phyloP scores from a whole-genome alignment of 352 stramenopile species.

The Globisporangium solare region DNA sequence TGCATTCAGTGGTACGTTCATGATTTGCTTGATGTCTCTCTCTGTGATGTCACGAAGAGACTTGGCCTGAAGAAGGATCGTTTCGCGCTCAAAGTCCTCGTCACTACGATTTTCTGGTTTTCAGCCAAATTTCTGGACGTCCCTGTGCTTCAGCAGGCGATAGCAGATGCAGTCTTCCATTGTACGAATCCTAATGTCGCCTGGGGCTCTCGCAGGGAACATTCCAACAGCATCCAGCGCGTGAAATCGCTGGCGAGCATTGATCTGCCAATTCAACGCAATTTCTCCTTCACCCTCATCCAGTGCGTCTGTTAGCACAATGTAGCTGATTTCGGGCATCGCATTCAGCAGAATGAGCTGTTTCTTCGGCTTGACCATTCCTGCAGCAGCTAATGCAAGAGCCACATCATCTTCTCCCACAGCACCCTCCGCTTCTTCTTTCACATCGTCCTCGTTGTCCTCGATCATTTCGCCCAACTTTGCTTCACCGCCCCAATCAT shows the following conservation, averaged over 20 bases:
- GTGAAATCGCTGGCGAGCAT: slow-evolving; percentile 47
- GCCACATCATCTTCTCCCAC: slow-evolving; percentile 11
- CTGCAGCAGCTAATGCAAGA: slow-evolving; percentile 19
- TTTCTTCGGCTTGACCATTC: slow-evolving; percentile 27
- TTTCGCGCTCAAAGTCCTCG: slow-evolving; percentile 31
- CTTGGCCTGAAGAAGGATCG: slow-evolving; percentile 35
- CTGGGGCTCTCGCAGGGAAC: slow-evolving; percentile 34
- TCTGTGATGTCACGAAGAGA: slow-evolving; percentile 26
- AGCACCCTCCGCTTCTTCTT: slow-evolving; percentile 8
- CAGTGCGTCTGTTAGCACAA: slow-evolving; percentile 42
- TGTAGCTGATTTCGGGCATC: slow-evolving; percentile 42
- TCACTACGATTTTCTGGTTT: slow-evolving; percentile 22
- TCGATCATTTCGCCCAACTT: slow-evolving; percentile 7
- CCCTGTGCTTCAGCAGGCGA: slow-evolving; percentile 35
- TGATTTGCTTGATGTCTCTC: slow-evolving; percentile 20
- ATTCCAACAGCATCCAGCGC: slow-evolving; percentile 54
- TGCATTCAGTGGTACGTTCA: neutral
- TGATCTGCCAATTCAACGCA: slow-evolving; percentile 53
- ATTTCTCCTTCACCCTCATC: slow-evolving; percentile 49
- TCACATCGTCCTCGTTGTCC: slow-evolving; percentile 14
- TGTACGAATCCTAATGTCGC: slow-evolving; percentile 22
- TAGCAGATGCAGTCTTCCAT: slow-evolving; percentile 67
- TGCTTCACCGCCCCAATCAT: slow-evolving; percentile 12
- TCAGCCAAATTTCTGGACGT: slow-evolving; percentile 40
- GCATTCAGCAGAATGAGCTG: slow-evolving; percentile 40